A percentile compares a stretch with the other conserved stretches of the same genome.
Conservation (phyloP, 2,329 filamentous ascomycete species). For the Sporothrix schenckii region DNA sequence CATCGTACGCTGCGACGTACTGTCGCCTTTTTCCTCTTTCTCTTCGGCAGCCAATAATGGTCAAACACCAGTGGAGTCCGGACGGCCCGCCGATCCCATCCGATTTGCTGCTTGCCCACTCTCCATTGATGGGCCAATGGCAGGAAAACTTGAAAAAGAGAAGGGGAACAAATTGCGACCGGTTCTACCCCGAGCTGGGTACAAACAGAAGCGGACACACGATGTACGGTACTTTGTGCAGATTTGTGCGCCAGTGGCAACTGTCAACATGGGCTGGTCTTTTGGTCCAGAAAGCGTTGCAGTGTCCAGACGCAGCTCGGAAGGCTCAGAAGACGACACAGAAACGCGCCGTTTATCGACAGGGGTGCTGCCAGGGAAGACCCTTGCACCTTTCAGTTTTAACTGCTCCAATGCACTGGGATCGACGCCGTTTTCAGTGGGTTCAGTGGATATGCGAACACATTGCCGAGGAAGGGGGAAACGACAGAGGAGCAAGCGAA, state of each 20-base stretch:
- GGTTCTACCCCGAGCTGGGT: no score
- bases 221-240: background rate
- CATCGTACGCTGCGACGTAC: no score
- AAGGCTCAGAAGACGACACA: no score
- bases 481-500: no score
- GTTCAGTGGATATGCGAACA: background rate
- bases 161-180: background rate
- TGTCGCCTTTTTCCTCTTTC: slow-evolving; percentile 7
- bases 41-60: background rate
- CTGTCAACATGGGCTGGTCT: background rate
- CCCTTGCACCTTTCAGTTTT: background rate
- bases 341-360: background rate
- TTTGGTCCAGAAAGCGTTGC: background rate
- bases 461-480: background rate
- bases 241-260: background rate
- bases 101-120: background rate
- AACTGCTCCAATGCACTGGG: background rate
- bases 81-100: slow-evolving; percentile 15
- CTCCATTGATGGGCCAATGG: background rate
- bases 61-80: slow-evolving; percentile 6
- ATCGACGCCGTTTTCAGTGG: slow-evolving; percentile 3
- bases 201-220: background rate
- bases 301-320: background rate
- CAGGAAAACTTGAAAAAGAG: background rate
- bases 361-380: background rate